Conservation (phyloP, 805 yeast species). For the Candida nanaspora region DNA sequence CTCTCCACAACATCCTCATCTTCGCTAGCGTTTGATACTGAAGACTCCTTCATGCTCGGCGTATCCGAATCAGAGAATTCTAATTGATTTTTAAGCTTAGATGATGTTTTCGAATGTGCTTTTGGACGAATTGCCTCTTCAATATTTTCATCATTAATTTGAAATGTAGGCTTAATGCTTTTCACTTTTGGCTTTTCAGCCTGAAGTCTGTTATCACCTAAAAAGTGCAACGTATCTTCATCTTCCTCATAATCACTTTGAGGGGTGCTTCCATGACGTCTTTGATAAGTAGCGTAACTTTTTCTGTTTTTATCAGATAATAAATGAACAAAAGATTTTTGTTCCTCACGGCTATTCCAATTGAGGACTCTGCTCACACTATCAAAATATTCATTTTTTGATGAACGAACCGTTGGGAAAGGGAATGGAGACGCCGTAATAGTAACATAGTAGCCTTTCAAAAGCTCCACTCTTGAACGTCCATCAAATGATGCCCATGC, state of each 20-base stretch:
- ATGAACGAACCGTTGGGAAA: conserved; percentile 83
- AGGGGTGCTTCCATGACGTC: conserved; percentile 9
- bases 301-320: conserved; percentile 50
- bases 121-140: not conserved
- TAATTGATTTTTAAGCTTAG: conserved; percentile 10
- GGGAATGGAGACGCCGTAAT: conserved; percentile 85
- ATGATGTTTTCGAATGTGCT: conserved; percentile 11
- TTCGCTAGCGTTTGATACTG: conserved; percentile 3
- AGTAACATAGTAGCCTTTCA: conserved; percentile 78
- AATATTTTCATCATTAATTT: conserved; percentile 1
- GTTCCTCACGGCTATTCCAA: conserved; percentile 90
- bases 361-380: conserved; percentile 79
- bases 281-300: conserved; percentile 26
- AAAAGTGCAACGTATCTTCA: conserved; percentile 4
- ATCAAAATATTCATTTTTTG: conserved; percentile 73
- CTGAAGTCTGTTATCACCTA: conserved; percentile 14
- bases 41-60: not conserved
- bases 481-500: conserved; percentile 99
- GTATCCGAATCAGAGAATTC: conserved; percentile 3
- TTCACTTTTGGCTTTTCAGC: conserved; percentile 4
- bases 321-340: conserved; percentile 67
- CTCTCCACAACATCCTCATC: not conserved
- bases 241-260: conserved; percentile 17
- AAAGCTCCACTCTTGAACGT: conserved; percentile 72
- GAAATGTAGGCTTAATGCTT: not conserved